phyloP scores from a whole-genome alignment of 2,329 filamentous ascomycete genomes.

The Xylaria hypoxylon region DNA sequence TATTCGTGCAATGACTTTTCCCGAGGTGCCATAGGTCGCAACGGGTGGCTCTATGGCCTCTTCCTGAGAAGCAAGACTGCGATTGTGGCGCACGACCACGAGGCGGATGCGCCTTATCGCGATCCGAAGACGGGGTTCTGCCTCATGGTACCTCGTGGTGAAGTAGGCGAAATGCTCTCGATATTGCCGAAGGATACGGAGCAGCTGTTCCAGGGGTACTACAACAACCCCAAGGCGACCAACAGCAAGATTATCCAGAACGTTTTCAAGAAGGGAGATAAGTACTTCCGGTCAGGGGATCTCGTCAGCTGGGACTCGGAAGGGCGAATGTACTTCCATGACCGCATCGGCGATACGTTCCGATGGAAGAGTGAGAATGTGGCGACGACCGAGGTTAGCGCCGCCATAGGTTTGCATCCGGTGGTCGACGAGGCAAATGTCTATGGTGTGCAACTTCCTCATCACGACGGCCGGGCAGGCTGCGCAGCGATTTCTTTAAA shows the following conservation, averaged over 20 bases:
- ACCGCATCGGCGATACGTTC: slow-evolving; percentile 83
- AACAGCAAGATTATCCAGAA: slow-evolving; percentile 78
- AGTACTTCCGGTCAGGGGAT: slow-evolving; percentile 88
- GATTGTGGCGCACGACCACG: slow-evolving; percentile 77
- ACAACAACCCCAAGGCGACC: slow-evolving; percentile 77
- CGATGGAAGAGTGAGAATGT: slow-evolving; percentile 88
- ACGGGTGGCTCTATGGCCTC: slow-evolving; percentile 70
- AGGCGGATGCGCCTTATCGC: slow-evolving; percentile 74
- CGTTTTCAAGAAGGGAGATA: slow-evolving; percentile 80
- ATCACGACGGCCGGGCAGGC: slow-evolving; percentile 86
- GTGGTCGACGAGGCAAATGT: slow-evolving; percentile 83
- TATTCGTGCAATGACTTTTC: slow-evolving; percentile 76
- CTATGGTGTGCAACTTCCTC: slow-evolving; percentile 82
- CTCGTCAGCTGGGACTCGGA: slow-evolving; percentile 77
- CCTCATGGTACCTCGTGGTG: slow-evolving; percentile 65
- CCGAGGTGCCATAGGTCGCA: slow-evolving; percentile 82
- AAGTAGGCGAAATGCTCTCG: slow-evolving; percentile 81
- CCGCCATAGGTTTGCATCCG: slow-evolving; percentile 75
- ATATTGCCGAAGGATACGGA: slow-evolving; percentile 73
- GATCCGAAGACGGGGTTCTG: slow-evolving; percentile 78
- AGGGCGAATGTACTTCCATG: slow-evolving; percentile 81
- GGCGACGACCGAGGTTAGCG: slow-evolving; percentile 83
- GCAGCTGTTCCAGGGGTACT: slow-evolving; percentile 83
- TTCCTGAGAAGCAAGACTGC: slow-evolving; percentile 63
- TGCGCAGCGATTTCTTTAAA: slow-evolving; percentile 77